Percentiles rank a stretch among this genome's conserved stretches.
Evolutionary conservation across 805 yeast genomes (phyloP).

Genomic region (Metschnikowia henanensis): DNA sequence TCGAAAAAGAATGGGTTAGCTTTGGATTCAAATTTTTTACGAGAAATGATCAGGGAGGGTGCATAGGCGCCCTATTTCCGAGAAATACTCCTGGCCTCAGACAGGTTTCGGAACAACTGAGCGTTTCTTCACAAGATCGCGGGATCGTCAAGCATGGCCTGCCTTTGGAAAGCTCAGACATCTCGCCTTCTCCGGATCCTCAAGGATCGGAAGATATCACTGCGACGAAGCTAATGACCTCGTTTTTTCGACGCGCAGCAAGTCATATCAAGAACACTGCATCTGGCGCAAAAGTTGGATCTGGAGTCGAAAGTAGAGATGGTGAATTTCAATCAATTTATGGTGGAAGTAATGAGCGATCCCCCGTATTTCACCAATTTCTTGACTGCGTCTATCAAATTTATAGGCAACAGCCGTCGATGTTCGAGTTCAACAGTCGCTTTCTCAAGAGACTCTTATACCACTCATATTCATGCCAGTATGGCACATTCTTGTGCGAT

Average conservation of each 20-base stretch:
- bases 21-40: conserved; percentile 92
- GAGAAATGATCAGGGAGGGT: conserved; percentile 73
- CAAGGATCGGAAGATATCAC: neutral
- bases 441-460: conserved; percentile 81
- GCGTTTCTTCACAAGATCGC: neutral
- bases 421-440: conserved; percentile 87
- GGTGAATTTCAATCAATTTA: conserved; percentile 17
- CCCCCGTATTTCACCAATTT: conserved; percentile 95
- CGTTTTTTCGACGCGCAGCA: conserved; percentile 41
- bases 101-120: conserved; percentile 14
- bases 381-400: conserved; percentile 87
- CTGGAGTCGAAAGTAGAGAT: conserved; percentile 7
- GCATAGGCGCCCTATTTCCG: conserved; percentile 39
- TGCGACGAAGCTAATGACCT: conserved; percentile 31
- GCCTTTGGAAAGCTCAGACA: too few species aligned
- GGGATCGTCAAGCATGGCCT: too few species aligned
- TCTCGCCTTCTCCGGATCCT: neutral
- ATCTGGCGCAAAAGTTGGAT: conserved; percentile 26
- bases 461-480: conserved; percentile 91
- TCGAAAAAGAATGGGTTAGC: conserved; percentile 95
- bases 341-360: conserved; percentile 42
- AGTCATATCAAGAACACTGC: conserved; percentile 41
- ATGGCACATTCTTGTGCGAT: conserved; percentile 84
- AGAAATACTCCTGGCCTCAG: conserved; percentile 17
- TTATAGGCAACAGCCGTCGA: conserved; percentile 61